A percentile compares a stretch with the other conserved stretches of the same genome.
phyloP scores from a whole-genome alignment of 129 eudicot species.

The Gnaphalium uliginosum region DNA sequence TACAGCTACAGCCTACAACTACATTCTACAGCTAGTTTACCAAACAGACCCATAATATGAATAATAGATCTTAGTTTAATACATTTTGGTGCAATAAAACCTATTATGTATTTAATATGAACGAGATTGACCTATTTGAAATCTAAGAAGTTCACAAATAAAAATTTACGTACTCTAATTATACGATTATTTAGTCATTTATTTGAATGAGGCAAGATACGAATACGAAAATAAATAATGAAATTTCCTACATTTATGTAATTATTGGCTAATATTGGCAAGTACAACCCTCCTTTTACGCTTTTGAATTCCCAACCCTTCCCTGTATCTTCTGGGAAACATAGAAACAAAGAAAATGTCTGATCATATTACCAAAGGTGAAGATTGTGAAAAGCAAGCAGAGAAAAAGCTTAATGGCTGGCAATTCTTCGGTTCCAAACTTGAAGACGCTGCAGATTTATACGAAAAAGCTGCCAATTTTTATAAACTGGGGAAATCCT shows the following conservation, averaged over 20 bases:
- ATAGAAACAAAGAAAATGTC: constrained; percentile 43
- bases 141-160: background rate
- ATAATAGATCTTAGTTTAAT: no score
- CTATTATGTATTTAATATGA: no score
- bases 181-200: background rate
- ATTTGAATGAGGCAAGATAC: background rate
- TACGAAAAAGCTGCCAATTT: constrained; percentile 80
- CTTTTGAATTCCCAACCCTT: constrained; percentile 24
- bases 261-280: background rate
- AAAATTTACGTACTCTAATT: no score
- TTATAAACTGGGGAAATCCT: constrained; percentile 85
- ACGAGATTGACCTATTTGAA: background rate
- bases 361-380: constrained; percentile 66
- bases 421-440: constrained; percentile 76
- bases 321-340: constrained; percentile 18
- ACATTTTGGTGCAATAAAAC: no score
- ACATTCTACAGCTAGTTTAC: no score
- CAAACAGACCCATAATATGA: no score
- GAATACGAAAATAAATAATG: background rate
- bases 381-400: constrained; percentile 74
- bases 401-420: constrained; percentile 85
- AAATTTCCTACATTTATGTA: background rate
- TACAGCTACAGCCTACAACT: no score
- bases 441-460: constrained; percentile 87
- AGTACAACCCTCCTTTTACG: background rate